Conservation (phyloP, 129 eudicot species). For the Sambucus nigra region DNA sequence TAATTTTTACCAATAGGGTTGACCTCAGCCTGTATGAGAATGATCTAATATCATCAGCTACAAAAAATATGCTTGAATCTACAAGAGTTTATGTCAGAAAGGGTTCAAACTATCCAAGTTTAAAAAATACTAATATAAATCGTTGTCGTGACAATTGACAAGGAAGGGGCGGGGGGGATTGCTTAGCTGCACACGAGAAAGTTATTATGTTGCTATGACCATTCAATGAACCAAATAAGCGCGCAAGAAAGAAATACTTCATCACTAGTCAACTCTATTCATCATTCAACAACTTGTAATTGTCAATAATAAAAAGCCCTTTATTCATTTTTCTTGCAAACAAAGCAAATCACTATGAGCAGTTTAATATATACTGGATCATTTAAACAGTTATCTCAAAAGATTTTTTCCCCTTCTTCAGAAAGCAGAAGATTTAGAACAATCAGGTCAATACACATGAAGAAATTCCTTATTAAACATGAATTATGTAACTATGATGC, state of each 20-base stretch:
- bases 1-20: slow-evolving; percentile 83
- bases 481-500: slow-evolving; percentile 7
- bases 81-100: slow-evolving; percentile 12
- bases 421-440: background rate
- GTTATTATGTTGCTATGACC: slow-evolving; percentile 36
- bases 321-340: slow-evolving; percentile 71
- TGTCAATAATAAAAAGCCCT: slow-evolving; percentile 82
- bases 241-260: slow-evolving; percentile 65
- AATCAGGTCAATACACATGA: background rate
- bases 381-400: background rate
- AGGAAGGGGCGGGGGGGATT: background rate
- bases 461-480: background rate
- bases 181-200: background rate
- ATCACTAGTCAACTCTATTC: slow-evolving; percentile 54
- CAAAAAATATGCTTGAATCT: slow-evolving; percentile 97
- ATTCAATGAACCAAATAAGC: slow-evolving; percentile 89
- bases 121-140: no score
- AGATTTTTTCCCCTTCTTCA: no score
- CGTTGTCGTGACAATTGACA: background rate
- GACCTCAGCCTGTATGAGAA: slow-evolving; percentile 88
- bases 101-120: no score
- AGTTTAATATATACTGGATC: background rate
- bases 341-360: slow-evolving; percentile 1
- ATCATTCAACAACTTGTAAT: slow-evolving; percentile 62
- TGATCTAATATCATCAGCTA: slow-evolving; percentile 84